These are phyloP conservation scores for Solanum microdontum DNA, from an alignment of 257 asterid genomes.

Conservation along the genomic window DNA sequence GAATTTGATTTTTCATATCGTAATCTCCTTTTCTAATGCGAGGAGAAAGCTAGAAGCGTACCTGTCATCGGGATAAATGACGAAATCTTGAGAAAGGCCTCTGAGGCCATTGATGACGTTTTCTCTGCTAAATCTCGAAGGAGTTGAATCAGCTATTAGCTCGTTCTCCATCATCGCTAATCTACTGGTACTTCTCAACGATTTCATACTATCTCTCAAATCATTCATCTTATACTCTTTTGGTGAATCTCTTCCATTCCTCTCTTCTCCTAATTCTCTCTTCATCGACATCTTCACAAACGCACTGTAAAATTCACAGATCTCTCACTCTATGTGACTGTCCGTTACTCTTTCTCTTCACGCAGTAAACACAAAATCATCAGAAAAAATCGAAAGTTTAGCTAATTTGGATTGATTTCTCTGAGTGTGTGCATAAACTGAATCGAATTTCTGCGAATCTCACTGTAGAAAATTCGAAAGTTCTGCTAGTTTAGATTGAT, in stretches of 20 bases:
- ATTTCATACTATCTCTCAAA: conserved; percentile 29
- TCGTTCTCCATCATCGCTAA: conserved; percentile 36
- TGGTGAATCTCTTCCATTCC: conserved; percentile 1
- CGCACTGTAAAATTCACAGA: not conserved
- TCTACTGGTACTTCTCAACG: conserved; percentile 28
- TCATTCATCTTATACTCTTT: conserved; percentile 40
- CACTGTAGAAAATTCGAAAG: not conserved
- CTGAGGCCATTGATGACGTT: conserved; percentile 42
- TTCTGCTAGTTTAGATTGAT: not conserved
- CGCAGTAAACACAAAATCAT: not conserved
- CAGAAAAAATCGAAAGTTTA: not conserved
- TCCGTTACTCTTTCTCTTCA: not conserved
- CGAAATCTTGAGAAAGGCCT: conserved; percentile 41
- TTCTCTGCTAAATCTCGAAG: conserved; percentile 41
- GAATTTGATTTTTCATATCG: too few species aligned
- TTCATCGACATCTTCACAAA: conserved; percentile 1
- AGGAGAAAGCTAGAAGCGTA: not conserved
- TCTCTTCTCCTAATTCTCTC: conserved; percentile 1
- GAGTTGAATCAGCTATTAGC: conserved; percentile 16
- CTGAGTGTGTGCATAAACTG: not conserved
- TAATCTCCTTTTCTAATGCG: not conserved
- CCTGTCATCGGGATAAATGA: conserved; percentile 63
- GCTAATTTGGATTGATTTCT: not conserved
- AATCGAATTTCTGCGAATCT: not conserved
- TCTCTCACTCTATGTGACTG: not conserved